Evolutionary conservation across 192 early-diverging fungal genomes (phyloP).

Genomic region (Geranomyces michiganensis): DNA sequence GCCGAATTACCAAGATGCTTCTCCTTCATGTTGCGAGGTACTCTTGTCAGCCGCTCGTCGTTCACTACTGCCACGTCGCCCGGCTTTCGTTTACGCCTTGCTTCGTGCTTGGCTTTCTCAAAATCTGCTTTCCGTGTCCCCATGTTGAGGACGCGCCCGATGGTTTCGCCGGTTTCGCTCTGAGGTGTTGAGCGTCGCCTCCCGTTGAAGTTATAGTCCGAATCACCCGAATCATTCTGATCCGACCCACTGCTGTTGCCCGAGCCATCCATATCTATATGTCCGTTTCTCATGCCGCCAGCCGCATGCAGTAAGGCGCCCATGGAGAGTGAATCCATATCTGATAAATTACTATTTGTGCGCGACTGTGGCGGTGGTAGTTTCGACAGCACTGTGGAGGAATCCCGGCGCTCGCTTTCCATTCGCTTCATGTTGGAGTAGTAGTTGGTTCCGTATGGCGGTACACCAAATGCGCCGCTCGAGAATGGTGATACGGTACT

Average conservation of each 20-base stretch:
- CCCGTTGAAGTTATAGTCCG: not conserved
- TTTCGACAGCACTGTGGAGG: not conserved
- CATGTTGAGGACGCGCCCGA: constrained; percentile 19
- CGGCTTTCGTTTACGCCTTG: constrained; percentile 27
- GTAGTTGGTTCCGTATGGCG: constrained; percentile 24
- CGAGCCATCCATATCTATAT: not conserved
- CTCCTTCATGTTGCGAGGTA: constrained; percentile 21
- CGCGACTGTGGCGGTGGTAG: not conserved
- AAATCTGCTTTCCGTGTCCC: constrained; percentile 21
- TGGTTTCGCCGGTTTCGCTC: constrained; percentile 12
- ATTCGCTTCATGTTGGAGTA: constrained; percentile 25
- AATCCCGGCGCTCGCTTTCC: constrained; percentile 11
- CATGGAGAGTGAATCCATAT: not conserved
- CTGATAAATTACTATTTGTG: not conserved
- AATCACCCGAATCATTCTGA: not conserved
- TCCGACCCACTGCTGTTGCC: constrained; percentile 2
- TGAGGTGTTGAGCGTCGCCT: not conserved
- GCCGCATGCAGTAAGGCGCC: constrained; percentile 3
- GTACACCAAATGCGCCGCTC: constrained; percentile 20
- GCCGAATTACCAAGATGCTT: constrained; percentile 34
- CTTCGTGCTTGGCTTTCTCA: constrained; percentile 26
- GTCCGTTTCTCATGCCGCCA: not conserved
- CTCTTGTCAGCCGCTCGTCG: constrained; percentile 36
- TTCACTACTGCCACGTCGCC: constrained; percentile 47
- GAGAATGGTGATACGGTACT: constrained; percentile 14